Evolutionary conservation across 2,329 filamentous ascomycete genomes (phyloP).

Genomic region (Capronia epimyces): DNA sequence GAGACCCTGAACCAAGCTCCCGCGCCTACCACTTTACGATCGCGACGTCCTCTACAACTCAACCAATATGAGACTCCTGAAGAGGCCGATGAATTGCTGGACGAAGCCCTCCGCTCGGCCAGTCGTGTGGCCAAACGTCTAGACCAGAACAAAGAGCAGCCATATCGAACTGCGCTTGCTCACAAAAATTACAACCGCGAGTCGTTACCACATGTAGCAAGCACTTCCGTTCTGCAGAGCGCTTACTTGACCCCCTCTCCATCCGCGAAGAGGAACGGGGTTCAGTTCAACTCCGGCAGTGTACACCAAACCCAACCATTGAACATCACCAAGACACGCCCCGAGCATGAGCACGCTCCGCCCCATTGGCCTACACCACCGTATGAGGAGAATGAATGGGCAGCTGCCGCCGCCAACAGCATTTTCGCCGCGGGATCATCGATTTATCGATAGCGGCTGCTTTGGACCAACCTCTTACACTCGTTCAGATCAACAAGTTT

Average conservation of each 20-base stretch:
- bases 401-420: constrained; percentile 71
- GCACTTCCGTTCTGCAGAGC: constrained; percentile 18
- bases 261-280: constrained; percentile 74
- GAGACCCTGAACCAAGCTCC: constrained; percentile 39
- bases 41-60: constrained; percentile 66
- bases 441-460: constrained; percentile 25
- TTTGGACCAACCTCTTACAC: constrained; percentile 6
- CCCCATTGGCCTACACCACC: constrained; percentile 92
- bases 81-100: constrained; percentile 91
- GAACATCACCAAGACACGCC: constrained; percentile 58
- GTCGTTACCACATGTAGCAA: constrained; percentile 34
- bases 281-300: constrained; percentile 61
- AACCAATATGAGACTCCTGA: constrained; percentile 90
- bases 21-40: constrained; percentile 69
- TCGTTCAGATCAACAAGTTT: constrained; percentile 18
- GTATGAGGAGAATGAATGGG: constrained; percentile 92
- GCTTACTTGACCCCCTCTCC: constrained; percentile 69
- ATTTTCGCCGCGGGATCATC: constrained; percentile 64
- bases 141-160: constrained; percentile 48
- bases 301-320: constrained; percentile 57
- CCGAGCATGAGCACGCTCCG: constrained; percentile 46
- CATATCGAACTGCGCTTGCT: constrained; percentile 37
- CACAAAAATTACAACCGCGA: constrained; percentile 28
- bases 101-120: constrained; percentile 77
- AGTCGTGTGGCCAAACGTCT: constrained; percentile 68